Conservation (phyloP, 2,329 filamentous ascomycete species). For the Fusarium phyllophilum region DNA sequence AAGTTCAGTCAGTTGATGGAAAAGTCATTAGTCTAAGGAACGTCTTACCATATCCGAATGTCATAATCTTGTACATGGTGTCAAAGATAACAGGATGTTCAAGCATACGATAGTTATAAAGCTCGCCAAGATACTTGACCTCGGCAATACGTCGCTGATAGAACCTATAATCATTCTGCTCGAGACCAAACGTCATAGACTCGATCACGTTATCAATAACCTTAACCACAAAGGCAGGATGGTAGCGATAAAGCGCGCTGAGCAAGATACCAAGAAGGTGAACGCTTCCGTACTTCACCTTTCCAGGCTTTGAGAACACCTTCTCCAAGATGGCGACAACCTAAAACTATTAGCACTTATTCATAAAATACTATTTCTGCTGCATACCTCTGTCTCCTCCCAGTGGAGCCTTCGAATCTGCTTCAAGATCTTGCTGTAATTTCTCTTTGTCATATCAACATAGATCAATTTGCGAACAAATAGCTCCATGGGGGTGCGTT, state of each 20-base stretch:
- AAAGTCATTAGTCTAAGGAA: background rate
- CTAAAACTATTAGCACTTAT: conserved; percentile 44
- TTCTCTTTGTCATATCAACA: conserved; percentile 91
- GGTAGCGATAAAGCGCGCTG: conserved; percentile 89
- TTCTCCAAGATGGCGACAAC: conserved; percentile 84
- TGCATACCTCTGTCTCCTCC: conserved; percentile 84
- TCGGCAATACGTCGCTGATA: conserved; percentile 95
- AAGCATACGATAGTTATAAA: conserved; percentile 97
- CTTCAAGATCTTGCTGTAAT: conserved; percentile 92
- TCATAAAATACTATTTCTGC: too few relatives aligned
- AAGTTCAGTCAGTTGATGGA: conserved; percentile 20
- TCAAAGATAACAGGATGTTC: conserved; percentile 97
- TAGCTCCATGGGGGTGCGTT: conserved; percentile 90
- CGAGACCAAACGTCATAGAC: conserved; percentile 85
- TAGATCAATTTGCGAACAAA: conserved; percentile 95
- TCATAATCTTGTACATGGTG: conserved; percentile 91
- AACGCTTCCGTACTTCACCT: conserved; percentile 97
- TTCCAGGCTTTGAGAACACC: conserved; percentile 94
- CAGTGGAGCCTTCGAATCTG: conserved; percentile 96
- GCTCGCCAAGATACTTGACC: conserved; percentile 93
- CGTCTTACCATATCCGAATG: conserved; percentile 80
- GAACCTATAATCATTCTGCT: conserved; percentile 97
- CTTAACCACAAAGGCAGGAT: conserved; percentile 89
- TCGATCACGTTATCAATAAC: conserved; percentile 94
- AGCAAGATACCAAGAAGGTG: conserved; percentile 91